Evolutionary conservation across 2,329 filamentous ascomycete species (phyloP).

Genomic region (Lachnellula cervina): DNA sequence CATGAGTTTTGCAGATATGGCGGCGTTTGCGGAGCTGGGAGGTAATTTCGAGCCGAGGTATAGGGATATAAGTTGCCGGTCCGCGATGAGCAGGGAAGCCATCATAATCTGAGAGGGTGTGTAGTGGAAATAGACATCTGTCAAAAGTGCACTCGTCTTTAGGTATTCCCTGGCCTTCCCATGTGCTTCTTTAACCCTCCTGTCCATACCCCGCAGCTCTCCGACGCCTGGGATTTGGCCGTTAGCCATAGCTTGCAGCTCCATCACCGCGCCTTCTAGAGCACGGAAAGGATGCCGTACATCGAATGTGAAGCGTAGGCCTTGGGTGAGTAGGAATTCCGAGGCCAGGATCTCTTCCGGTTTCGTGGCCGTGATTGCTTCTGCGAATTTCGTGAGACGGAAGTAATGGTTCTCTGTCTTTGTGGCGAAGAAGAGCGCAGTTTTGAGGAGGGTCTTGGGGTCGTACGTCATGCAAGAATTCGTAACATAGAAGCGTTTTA

Average conservation of each 20-base stretch:
- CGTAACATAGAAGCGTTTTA: constrained; percentile 91
- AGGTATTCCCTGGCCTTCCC: constrained; percentile 67
- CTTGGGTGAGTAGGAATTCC: constrained; percentile 89
- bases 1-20: constrained; percentile 44
- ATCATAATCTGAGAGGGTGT: constrained; percentile 93
- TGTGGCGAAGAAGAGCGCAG: constrained; percentile 85
- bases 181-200: constrained; percentile 58
- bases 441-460: constrained; percentile 82
- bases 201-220: constrained; percentile 28
- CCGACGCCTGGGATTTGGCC: constrained; percentile 27
- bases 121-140: constrained; percentile 96
- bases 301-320: constrained; percentile 88
- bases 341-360: constrained; percentile 81
- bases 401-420: constrained; percentile 83
- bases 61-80: constrained; percentile 49
- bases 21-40: constrained; percentile 15
- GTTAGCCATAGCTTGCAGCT: constrained; percentile 64
- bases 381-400: constrained; percentile 56
- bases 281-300: constrained; percentile 86
- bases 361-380: constrained; percentile 64
- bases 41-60: constrained; percentile 31
- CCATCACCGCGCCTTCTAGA: constrained; percentile 80
- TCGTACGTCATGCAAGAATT: constrained; percentile 97
- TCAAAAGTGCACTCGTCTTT: constrained; percentile 76
- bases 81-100: constrained; percentile 70